phyloP scores from a whole-genome alignment of 2,329 filamentous ascomycete species.

The Clonostachys rosea region DNA sequence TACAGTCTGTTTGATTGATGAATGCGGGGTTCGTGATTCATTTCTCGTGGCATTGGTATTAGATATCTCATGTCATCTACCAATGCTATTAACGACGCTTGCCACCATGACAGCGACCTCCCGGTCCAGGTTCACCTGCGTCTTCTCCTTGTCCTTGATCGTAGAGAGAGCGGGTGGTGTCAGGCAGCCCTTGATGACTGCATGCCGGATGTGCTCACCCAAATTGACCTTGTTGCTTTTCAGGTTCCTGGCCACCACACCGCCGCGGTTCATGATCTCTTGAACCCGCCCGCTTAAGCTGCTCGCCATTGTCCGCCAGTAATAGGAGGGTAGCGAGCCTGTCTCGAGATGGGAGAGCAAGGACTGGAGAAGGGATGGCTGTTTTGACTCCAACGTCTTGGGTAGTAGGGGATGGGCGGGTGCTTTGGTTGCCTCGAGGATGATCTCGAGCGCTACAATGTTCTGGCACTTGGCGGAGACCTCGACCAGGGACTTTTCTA shows the following conservation, averaged over 20 bases:
- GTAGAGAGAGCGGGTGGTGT: conserved; percentile 50
- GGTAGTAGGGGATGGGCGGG: conserved; percentile 65
- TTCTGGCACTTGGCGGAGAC: conserved; percentile 84
- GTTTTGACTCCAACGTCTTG: conserved; percentile 6
- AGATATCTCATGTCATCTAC: conserved; percentile 14
- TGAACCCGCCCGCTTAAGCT: conserved; percentile 72
- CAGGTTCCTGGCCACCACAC: conserved; percentile 77
- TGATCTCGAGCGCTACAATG: conserved; percentile 77
- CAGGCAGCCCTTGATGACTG: conserved; percentile 74
- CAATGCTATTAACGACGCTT: conserved; percentile 62
- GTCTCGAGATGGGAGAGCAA: conserved; percentile 81
- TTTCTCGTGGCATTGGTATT: neutral
- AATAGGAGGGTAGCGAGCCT: conserved; percentile 80
- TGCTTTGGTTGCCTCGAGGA: conserved; percentile 65
- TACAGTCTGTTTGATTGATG: too few species aligned
- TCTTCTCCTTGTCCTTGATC: conserved; percentile 37
- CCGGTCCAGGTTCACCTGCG: conserved; percentile 68
- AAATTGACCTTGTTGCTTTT: conserved; percentile 71
- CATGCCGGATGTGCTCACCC: conserved; percentile 73
- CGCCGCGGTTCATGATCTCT: conserved; percentile 79
- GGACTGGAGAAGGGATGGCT: conserved; percentile 42
- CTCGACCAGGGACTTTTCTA: conserved; percentile 79
- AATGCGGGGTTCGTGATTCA: too few species aligned
- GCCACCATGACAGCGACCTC: conserved; percentile 95
- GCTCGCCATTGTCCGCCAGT: conserved; percentile 86